These are phyloP conservation scores for Wickerhamomyces rabaulensis DNA, from an alignment of 805 yeast genomes.

Conservation along the genomic window DNA sequence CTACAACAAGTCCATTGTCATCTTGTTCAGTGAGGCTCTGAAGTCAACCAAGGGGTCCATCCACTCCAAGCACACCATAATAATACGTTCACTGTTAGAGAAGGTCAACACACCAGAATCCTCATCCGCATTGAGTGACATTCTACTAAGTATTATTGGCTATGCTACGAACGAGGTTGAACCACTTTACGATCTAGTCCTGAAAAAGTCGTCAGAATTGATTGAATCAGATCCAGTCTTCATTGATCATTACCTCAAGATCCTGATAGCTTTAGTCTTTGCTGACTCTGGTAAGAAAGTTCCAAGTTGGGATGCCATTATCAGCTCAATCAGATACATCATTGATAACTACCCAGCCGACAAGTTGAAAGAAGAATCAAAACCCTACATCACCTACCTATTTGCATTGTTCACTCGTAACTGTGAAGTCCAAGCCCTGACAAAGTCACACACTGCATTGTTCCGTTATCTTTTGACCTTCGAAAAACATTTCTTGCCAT, in stretches of 20 bases:
- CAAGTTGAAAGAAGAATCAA: conserved; percentile 1
- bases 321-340: conserved; percentile 17
- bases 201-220: conserved; percentile 19
- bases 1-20: conserved; percentile 53
- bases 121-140: conserved; percentile 50
- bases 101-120: conserved; percentile 19
- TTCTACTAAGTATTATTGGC: conserved; percentile 45
- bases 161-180: conserved; percentile 48
- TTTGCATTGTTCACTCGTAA: conserved; percentile 51
- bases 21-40: conserved; percentile 67
- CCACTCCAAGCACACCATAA: conserved; percentile 62
- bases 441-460: conserved; percentile 40
- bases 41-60: conserved; percentile 65
- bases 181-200: conserved; percentile 36
- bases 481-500: conserved; percentile 35
- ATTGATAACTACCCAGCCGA: conserved; percentile 1
- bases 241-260: conserved; percentile 20
- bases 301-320: conserved; percentile 40
- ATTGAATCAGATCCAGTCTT: conserved; percentile 11
- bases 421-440: conserved; percentile 41
- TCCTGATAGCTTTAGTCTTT: conserved; percentile 47
- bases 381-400: conserved; percentile 34
- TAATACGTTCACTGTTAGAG: conserved; percentile 42
- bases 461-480: conserved; percentile 35
- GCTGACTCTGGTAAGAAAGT: conserved; percentile 70